Base-by-base conservation (phyloP, 352 stramenopile genomes). In the Salisapilia sapeloensis region DNA sequence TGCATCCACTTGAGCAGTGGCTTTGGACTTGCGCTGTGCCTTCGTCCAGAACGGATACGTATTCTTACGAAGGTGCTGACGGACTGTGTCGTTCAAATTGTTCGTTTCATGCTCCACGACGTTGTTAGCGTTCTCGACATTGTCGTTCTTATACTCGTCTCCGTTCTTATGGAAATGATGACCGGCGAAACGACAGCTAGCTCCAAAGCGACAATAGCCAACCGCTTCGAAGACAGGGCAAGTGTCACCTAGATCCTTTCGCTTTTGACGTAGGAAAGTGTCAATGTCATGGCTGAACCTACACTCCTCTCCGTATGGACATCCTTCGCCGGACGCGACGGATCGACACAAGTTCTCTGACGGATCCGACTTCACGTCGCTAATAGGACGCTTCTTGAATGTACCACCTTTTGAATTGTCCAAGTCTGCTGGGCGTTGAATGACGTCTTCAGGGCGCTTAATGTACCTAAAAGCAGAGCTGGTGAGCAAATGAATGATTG, bases 171-270 rank as follows among this genome's bases (percentile, higher is more conserved):
- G 63, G 24, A 93, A 65, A 46, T 98, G 90, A 17, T 54, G 60
- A 17, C 56, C 54, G 2, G 83, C 90, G 29, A 96, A 90, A 27
- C 87, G 71, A 48, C 92, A 98, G 24, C 72, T 89, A 24, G 95
- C 52, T 4, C 92, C 92, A 42, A 92, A 95, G 15, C 74, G 60
- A 41, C 92, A 98, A 50, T 83, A 90, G 13, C 86, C 84, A 11
- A 79, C 53, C 9, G 48, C 60, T 14, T 70, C 56, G 47, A 84
- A 95, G 30, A 87, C 53, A 3, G 77, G 77, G 43, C 83, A 96
- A 29, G 29, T 31, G 10, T 60, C 56, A 20, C 54, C 76, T 19
- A 93, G 41, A 37, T 93, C 79, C 39, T 87, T 85, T 7, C 59
- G 52, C 40, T 87, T 85, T 44, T 70, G 63, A 49, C 78, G 78